These are phyloP conservation scores for Xylariaceae sp. DNA, from an alignment of 2,329 filamentous ascomycete species.

Conservation along the genomic window DNA sequence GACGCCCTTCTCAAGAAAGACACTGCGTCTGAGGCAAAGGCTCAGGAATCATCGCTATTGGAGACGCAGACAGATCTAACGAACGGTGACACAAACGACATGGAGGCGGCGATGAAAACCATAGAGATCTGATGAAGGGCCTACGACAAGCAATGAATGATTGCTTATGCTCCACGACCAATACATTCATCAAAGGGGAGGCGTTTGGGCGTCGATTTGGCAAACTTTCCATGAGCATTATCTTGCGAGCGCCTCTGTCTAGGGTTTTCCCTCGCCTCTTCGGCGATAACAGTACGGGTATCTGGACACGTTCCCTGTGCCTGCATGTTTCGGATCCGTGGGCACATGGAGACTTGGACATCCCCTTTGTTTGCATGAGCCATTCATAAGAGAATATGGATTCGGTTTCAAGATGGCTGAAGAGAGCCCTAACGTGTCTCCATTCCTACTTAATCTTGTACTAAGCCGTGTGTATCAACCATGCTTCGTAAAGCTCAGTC, in stretches of 20 bases:
- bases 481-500: constrained; percentile 2
- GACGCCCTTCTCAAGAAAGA: constrained; percentile 27
- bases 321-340: constrained; percentile 7
- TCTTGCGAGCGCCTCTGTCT: constrained; percentile 8
- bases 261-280: constrained; percentile 8
- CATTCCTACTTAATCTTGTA: constrained; percentile 26
- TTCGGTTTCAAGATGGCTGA: background rate
- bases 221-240: constrained; percentile 18
- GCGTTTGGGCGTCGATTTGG: constrained; percentile 25
- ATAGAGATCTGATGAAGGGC: constrained; percentile 50
- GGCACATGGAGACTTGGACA: constrained; percentile 15
- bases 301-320: constrained; percentile 12
- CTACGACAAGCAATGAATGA: constrained; percentile 27
- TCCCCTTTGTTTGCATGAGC: constrained; percentile 3
- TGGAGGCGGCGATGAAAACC: constrained; percentile 53
- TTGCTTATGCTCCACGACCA: constrained; percentile 26
- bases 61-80: constrained; percentile 26
- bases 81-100: constrained; percentile 41
- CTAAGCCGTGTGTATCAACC: constrained; percentile 21
- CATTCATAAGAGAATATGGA: background rate
- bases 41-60: constrained; percentile 31
- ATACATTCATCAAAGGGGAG: constrained; percentile 26
- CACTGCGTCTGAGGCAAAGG: constrained; percentile 31
- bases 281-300: background rate
- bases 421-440: constrained; percentile 11